These are phyloP conservation scores for Boletus tylopilopsis DNA, from an alignment of 768 basidiomycete species.

Conservation along the genomic window DNA sequence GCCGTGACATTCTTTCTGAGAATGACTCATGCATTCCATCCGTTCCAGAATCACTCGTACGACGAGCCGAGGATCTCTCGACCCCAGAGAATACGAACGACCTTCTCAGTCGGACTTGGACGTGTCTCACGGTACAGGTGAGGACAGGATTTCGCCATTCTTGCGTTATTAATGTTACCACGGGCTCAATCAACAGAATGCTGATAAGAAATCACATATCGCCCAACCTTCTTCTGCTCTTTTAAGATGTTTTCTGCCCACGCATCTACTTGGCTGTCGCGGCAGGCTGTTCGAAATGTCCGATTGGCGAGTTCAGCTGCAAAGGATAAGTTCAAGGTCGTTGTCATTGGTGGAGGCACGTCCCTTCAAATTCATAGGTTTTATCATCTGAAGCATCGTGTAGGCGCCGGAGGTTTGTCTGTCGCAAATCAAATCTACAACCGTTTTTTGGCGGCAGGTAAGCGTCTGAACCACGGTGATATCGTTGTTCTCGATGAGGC, in stretches of 20 bases:
- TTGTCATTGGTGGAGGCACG: conserved; percentile 86
- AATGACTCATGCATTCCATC: no score
- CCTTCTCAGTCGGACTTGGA: background rate
- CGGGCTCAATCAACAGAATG: background rate
- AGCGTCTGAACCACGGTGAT: conserved; percentile 66
- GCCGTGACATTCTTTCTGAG: no score
- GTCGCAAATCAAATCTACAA: conserved; percentile 88
- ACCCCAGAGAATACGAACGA: no score
- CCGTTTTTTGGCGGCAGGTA: conserved; percentile 68
- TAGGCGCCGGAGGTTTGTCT: conserved; percentile 78
- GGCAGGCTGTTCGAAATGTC: conserved; percentile 5
- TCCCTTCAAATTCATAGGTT: background rate
- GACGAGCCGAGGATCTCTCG: no score
- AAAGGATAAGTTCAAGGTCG: conserved; percentile 68
- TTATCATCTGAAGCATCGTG: background rate
- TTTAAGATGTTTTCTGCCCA: conserved; percentile 5
- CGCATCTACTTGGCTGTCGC: conserved; percentile 5
- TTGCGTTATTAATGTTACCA: conserved; percentile 7
- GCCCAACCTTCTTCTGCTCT: background rate
- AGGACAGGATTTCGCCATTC: conserved; percentile 12
- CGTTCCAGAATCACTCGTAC: no score
- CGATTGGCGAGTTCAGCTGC: conserved; percentile 24
- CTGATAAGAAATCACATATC: background rate
- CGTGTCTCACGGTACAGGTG: background rate
- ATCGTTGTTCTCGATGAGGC: conserved; percentile 84